phyloP scores from a whole-genome alignment of 495 filamentous ascomycete genomes.

The Penicillium arizonense region DNA sequence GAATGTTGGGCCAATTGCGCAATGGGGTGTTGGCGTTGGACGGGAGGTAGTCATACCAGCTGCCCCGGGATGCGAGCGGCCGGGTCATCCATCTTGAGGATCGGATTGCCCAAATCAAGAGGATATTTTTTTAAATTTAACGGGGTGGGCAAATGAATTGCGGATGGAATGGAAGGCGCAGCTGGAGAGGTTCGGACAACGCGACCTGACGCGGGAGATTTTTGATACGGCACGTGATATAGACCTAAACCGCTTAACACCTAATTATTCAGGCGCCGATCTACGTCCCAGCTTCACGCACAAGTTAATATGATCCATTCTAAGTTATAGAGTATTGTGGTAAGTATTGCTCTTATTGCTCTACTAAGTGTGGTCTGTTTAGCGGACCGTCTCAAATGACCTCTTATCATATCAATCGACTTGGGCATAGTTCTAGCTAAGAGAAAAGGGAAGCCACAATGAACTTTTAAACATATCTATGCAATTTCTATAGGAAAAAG shows the following conservation, averaged over 20 bases:
- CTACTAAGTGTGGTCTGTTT: too few species aligned
- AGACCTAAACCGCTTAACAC: slow-evolving; percentile 23
- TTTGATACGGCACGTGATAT: slow-evolving; percentile 20
- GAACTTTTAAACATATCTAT: too few species aligned
- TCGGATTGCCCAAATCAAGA: slow-evolving; percentile 9
- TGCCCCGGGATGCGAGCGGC: slow-evolving; percentile 59
- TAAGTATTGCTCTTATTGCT: too few species aligned
- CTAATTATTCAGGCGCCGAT: slow-evolving; percentile 16
- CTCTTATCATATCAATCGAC: too few species aligned
- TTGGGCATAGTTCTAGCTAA: too few species aligned
- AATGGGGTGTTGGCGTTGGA: slow-evolving; percentile 4
- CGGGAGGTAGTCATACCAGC: slow-evolving; percentile 48
- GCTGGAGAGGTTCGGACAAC: slow-evolving; percentile 22
- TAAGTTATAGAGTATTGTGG: too few species aligned
- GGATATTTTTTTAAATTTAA: background rate
- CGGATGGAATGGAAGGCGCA: slow-evolving; percentile 7
- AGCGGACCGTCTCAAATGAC: too few species aligned
- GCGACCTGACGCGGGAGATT: slow-evolving; percentile 43
- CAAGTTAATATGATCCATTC: too few species aligned
- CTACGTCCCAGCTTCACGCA: background rate
- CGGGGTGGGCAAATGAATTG: background rate
- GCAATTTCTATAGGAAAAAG: too few species aligned
- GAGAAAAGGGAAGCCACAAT: too few species aligned
- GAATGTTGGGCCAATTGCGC: background rate
- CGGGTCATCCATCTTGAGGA: slow-evolving; percentile 60